These are phyloP conservation scores for Naegleria lovaniensis DNA, from an alignment of 208 protist species.

Conservation along the genomic window DNA sequence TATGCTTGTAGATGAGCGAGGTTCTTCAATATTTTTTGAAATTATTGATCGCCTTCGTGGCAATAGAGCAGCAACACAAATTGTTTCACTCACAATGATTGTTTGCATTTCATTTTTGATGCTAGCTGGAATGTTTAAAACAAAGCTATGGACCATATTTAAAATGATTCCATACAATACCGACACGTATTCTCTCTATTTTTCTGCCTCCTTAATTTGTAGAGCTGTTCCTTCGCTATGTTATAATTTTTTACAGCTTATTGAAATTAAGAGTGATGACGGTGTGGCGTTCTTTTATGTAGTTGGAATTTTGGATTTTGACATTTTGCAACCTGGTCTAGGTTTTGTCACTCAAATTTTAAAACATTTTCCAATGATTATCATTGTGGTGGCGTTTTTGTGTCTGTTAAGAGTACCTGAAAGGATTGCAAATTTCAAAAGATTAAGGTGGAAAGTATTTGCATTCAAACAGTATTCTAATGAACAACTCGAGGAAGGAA, in stretches of 20 bases:
- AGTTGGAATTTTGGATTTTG: not conserved
- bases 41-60: not conserved
- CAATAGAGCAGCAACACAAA: not conserved
- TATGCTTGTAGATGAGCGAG: not conserved
- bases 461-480: not conserved
- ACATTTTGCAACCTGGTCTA: not conserved
- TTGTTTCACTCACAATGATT: not conserved
- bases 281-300: not conserved
- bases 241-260: not conserved
- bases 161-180: not conserved
- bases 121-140: not conserved
- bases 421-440: not conserved
- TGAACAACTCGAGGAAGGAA: not conserved
- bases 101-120: not conserved
- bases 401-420: not conserved
- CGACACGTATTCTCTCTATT: not conserved
- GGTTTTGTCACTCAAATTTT: not conserved
- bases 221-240: not conserved
- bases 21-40: not conserved
- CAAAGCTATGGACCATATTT: not conserved
- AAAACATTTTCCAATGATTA: not conserved
- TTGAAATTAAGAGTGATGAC: not conserved
- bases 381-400: not conserved
- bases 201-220: not conserved
- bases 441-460: not conserved